Percentiles rank a stretch among this genome's conserved stretches.
These are phyloP conservation scores for Fusarium cyanostomum DNA, from an alignment of 2,329 filamentous ascomycete genomes.

Conservation along the genomic window DNA sequence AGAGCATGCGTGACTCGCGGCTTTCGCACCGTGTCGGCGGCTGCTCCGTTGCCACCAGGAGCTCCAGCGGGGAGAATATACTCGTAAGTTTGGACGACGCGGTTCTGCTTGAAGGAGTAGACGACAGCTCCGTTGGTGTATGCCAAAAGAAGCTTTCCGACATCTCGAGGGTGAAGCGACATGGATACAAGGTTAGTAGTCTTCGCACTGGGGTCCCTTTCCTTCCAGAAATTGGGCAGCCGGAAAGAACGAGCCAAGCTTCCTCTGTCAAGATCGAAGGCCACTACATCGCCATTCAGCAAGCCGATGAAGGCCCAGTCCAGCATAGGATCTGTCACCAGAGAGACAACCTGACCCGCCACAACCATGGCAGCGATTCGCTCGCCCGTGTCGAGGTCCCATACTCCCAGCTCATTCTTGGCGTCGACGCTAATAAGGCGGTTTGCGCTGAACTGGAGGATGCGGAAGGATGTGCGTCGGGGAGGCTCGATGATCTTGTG, in stretches of 20 bases:
- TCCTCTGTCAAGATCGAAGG: constrained; percentile 92
- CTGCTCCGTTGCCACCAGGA: constrained; percentile 78
- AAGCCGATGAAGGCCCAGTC: constrained; percentile 93
- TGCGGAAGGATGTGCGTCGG: constrained; percentile 77
- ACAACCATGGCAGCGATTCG: constrained; percentile 76
- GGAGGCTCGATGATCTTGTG: constrained; percentile 77
- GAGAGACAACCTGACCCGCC: constrained; percentile 76
- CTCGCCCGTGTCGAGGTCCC: constrained; percentile 77
- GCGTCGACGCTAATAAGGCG: constrained; percentile 86
- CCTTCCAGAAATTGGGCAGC: constrained; percentile 87
- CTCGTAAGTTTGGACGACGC: constrained; percentile 79
- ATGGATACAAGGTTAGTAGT: constrained; percentile 74
- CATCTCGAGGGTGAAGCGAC: constrained; percentile 88
- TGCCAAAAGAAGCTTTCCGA: constrained; percentile 90
- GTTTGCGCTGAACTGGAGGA: constrained; percentile 85
- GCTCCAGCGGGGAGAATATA: constrained; percentile 85
- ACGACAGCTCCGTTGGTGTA: constrained; percentile 88
- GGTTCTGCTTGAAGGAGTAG: constrained; percentile 94
- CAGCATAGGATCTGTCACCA: constrained; percentile 87
- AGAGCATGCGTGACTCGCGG: constrained; percentile 83
- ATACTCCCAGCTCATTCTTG: constrained; percentile 86
- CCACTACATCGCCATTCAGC: constrained; percentile 83
- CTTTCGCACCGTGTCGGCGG: constrained; percentile 69
- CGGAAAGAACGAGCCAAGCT: constrained; percentile 75
- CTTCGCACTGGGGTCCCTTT: constrained; percentile 73